Base-by-base conservation (phyloP, 2,329 filamentous ascomycete species). In the Myriosclerotinia curreyana region DNA sequence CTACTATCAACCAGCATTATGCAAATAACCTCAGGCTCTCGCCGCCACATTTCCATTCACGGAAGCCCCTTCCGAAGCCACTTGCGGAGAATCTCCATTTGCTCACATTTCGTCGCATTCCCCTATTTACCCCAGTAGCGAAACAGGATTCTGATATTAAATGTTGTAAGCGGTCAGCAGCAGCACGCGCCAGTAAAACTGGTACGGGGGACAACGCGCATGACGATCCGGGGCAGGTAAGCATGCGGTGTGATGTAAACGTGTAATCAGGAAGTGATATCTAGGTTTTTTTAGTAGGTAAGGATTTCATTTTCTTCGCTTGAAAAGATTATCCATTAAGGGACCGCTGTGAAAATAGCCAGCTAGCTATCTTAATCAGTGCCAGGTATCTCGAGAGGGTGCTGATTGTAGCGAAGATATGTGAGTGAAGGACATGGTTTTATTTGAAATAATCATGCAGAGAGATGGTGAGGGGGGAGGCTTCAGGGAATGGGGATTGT, bases 191-290 rank as follows among this genome's bases (percentile, higher is more conserved):
- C 14, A n/a, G 38, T 17, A 42, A 48, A 17, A 36, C 42, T 36
- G 42, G 28, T 22, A 58, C 28, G 20, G 28, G 54, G 54, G 48
- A 58, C 28, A 20, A 58, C 54, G 42, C 54, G 54, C 28, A 48
- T n/a, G 54, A 48, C 20, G 14, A 58, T 58, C 54, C 42, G 54
- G 54, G 54, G 54, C 31, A 22, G 28, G 42, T 58, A 58, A 58
- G 54, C 40, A 58, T 58, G 54, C 42, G 42, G 54, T 58, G 54
- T 58, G 54, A 58, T 58, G 42, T 48, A 36, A 58, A 58, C 28
- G 54, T 48, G 54, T 46, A 12, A 22, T 48, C 40, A 58, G 28
- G 54, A 40, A 22, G 28, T 22, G 31, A 36, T 22, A 6, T 14
- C 44, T 46, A 46, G 40, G 1, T n/a, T 46, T 14, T 5, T 46